Percentiles rank a stretch among this genome's conserved stretches.
Evolutionary conservation across 345 rosid species (phyloP).

Genomic region (Ricinus communis): DNA sequence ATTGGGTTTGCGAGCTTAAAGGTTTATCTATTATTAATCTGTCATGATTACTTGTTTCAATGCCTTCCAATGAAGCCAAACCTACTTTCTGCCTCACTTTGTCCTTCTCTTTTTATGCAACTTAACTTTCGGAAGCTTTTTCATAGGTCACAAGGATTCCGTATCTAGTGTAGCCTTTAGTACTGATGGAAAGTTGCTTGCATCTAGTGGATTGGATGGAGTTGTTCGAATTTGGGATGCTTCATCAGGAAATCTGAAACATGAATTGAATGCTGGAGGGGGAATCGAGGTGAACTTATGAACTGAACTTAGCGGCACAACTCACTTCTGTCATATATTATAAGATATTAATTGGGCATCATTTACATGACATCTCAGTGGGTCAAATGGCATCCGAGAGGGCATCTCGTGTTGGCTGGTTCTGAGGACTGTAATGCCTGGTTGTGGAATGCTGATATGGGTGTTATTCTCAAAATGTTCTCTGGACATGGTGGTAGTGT

Average conservation of each 20-base stretch:
- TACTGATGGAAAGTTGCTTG: constrained; percentile 71
- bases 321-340: not conserved
- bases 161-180: constrained; percentile 74
- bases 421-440: constrained; percentile 73
- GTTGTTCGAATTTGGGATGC: constrained; percentile 72
- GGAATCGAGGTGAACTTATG: constrained; percentile 65
- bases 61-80: not conserved
- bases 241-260: constrained; percentile 53
- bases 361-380: constrained; percentile 51
- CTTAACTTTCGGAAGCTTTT: constrained; percentile 12
- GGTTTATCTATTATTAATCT: constrained; percentile 30
- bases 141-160: constrained; percentile 81
- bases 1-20: constrained; percentile 75
- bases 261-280: constrained; percentile 61
- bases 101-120: not conserved
- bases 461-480: constrained; percentile 63
- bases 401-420: constrained; percentile 84
- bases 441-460: constrained; percentile 98
- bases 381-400: constrained; percentile 96
- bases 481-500: constrained; percentile 72
- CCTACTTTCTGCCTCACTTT: not conserved
- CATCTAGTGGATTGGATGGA: constrained; percentile 83
- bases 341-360: constrained; percentile 4
- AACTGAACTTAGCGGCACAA: constrained; percentile 1
- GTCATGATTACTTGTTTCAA: not conserved